Evolutionary conservation across 1,139 yeast genomes (phyloP).

Genomic region (Hyphopichia fennica): DNA sequence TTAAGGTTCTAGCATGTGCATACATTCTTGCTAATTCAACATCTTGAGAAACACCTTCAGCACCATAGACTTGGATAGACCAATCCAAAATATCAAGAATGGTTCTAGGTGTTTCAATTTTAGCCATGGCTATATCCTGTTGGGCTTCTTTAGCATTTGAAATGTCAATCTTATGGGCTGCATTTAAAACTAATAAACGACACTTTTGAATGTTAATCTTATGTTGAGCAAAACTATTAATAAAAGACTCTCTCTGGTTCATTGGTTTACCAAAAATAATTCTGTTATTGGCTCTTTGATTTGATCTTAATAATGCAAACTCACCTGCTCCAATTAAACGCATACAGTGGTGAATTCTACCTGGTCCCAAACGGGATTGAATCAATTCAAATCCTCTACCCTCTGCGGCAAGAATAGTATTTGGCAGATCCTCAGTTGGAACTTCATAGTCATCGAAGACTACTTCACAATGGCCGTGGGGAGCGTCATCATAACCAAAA

Average conservation of each 20-base stretch:
- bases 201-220: slow-evolving; percentile 61
- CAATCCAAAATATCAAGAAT: slow-evolving; percentile 58
- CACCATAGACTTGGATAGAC: slow-evolving; percentile 70
- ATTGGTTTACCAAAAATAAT: slow-evolving; percentile 58
- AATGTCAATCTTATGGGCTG: slow-evolving; percentile 64
- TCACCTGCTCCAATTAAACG: slow-evolving; percentile 68
- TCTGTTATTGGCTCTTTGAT: slow-evolving; percentile 56
- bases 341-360: slow-evolving; percentile 77
- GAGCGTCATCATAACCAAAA: slow-evolving; percentile 71
- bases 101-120: slow-evolving; percentile 65
- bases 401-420: slow-evolving; percentile 44
- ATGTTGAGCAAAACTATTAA: slow-evolving; percentile 53
- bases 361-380: slow-evolving; percentile 72
- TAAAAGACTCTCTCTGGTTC: slow-evolving; percentile 54
- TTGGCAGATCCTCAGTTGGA: slow-evolving; percentile 38
- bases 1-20: slow-evolving; percentile 56
- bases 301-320: slow-evolving; percentile 53
- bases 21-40: slow-evolving; percentile 60
- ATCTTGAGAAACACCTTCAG: slow-evolving; percentile 68
- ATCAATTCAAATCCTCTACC: slow-evolving; percentile 70
- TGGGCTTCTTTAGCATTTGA: slow-evolving; percentile 57
- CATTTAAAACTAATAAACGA: slow-evolving; percentile 59
- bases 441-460: slow-evolving; percentile 53
- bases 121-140: slow-evolving; percentile 66
- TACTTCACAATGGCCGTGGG: slow-evolving; percentile 73